These are phyloP conservation scores for Komagataella phaffii DNA, from an alignment of 805 yeast species.

Conservation along the genomic window DNA sequence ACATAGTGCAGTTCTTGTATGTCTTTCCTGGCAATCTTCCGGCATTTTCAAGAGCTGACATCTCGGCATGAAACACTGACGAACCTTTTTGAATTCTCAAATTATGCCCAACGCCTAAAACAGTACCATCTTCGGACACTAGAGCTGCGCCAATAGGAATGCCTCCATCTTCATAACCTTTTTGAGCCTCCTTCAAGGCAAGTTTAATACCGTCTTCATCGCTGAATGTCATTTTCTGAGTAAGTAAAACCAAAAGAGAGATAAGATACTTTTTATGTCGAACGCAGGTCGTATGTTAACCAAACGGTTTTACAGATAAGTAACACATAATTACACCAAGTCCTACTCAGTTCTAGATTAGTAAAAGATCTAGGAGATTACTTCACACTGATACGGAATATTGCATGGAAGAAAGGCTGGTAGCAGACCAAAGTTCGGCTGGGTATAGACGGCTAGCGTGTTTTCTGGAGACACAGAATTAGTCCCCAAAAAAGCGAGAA, in stretches of 20 bases:
- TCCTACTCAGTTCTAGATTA: not conserved
- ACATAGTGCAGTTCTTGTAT: constrained; percentile 79
- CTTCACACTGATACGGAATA: not conserved
- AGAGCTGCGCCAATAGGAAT: constrained; percentile 80
- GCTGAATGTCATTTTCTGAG: constrained; percentile 33
- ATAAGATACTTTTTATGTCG: not conserved
- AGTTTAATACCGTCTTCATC: constrained; percentile 53
- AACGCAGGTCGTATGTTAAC: not conserved
- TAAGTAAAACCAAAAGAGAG: not conserved
- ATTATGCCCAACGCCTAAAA: constrained; percentile 85
- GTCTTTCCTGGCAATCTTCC: constrained; percentile 74
- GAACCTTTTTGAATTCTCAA: constrained; percentile 76
- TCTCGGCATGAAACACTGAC: constrained; percentile 87
- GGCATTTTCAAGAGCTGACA: constrained; percentile 76
- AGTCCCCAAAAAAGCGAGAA: no score
- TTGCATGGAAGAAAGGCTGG: not conserved
- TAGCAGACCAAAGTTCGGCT: not conserved
- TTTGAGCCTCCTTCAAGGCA: constrained; percentile 60
- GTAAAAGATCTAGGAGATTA: not conserved
- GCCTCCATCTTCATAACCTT: constrained; percentile 74
- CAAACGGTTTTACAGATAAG: not conserved
- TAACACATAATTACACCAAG: not conserved
- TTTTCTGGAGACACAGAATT: no score
- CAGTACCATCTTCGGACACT: constrained; percentile 60
- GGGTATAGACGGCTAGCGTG: no score